These are phyloP conservation scores for Phaeosphaeriaceae sp. DNA, from an alignment of 2,329 filamentous ascomycete genomes.

Conservation along the genomic window DNA sequence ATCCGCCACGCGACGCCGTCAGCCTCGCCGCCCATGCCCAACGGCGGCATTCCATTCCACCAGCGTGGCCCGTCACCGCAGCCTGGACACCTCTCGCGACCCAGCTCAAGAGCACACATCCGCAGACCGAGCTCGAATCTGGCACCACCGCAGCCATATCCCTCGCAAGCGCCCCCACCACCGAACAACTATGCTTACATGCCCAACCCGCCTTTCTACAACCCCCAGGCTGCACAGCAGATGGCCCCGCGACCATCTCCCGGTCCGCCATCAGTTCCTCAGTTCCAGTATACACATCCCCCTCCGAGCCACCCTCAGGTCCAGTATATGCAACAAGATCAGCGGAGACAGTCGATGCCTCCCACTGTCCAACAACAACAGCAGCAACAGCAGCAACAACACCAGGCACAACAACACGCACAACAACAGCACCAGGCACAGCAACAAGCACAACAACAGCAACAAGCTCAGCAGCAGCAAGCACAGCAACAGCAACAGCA, in stretches of 20 bases:
- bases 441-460: conserved; percentile 71
- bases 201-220: conserved; percentile 85
- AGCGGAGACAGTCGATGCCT: conserved; percentile 74
- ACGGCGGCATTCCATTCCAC: conserved; percentile 68
- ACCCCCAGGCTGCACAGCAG: conserved; percentile 64
- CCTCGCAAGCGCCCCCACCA: conserved; percentile 66
- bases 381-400: conserved; percentile 54
- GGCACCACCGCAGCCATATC: conserved; percentile 68
- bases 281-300: conserved; percentile 55
- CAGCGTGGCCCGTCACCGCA: conserved; percentile 83
- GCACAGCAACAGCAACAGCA: conserved; percentile 61
- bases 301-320: conserved; percentile 57
- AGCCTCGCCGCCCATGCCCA: conserved; percentile 85
- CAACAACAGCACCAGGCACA: conserved; percentile 46
- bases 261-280: conserved; percentile 48
- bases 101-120: conserved; percentile 77
- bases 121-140: conserved; percentile 78
- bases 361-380: conserved; percentile 72
- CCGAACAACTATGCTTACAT: conserved; percentile 81
- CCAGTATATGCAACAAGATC: conserved; percentile 77
- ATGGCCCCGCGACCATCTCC: conserved; percentile 53
- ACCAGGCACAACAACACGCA: conserved; percentile 56
- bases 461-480: conserved; percentile 67
- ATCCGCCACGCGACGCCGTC: conserved; percentile 84
- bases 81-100: conserved; percentile 73